These are phyloP conservation scores for Beauveria medogensis DNA, from an alignment of 2,329 filamentous ascomycete species.

Conservation along the genomic window DNA sequence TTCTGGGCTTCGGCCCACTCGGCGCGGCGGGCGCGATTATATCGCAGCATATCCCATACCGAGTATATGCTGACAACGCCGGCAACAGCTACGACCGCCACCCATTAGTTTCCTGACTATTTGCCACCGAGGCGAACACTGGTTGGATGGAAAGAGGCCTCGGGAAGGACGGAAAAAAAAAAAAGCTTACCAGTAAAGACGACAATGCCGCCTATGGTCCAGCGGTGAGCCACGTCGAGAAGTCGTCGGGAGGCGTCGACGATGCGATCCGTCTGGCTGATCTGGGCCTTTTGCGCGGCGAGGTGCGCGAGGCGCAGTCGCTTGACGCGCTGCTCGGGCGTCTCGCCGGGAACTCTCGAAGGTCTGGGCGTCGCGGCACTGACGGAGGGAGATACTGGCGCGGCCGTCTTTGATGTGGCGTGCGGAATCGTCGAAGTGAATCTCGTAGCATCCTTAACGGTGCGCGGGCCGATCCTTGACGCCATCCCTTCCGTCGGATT, in stretches of 20 bases:
- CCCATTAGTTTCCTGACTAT: not conserved
- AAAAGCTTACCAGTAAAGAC: conserved; percentile 44
- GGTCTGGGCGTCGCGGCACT: conserved; percentile 18
- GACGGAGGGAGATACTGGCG: conserved; percentile 18
- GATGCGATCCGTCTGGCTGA: conserved; percentile 44
- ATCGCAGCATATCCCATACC: conserved; percentile 52
- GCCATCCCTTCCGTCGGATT: conserved; percentile 25
- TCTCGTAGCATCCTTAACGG: conserved; percentile 71
- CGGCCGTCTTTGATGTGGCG: conserved; percentile 53
- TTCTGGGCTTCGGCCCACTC: conserved; percentile 51
- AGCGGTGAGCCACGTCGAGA: conserved; percentile 48
- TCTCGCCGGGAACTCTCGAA: conserved; percentile 41
- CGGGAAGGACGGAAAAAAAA: not conserved
- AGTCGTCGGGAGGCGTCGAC: conserved; percentile 40
- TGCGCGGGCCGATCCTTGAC: conserved; percentile 48
- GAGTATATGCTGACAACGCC: conserved; percentile 50
- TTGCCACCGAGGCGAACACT: not conserved
- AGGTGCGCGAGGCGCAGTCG: conserved; percentile 60
- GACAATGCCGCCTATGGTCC: conserved; percentile 46
- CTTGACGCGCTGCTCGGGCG: conserved; percentile 61
- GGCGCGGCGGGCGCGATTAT: conserved; percentile 51
- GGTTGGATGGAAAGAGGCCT: not conserved
- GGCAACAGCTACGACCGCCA: conserved; percentile 38
- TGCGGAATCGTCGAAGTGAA: conserved; percentile 51
- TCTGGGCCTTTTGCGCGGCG: conserved; percentile 52